These are phyloP conservation scores for Pseudozyma pruni DNA, from an alignment of 1,284 basidiomycete genomes.

Conservation along the genomic window DNA sequence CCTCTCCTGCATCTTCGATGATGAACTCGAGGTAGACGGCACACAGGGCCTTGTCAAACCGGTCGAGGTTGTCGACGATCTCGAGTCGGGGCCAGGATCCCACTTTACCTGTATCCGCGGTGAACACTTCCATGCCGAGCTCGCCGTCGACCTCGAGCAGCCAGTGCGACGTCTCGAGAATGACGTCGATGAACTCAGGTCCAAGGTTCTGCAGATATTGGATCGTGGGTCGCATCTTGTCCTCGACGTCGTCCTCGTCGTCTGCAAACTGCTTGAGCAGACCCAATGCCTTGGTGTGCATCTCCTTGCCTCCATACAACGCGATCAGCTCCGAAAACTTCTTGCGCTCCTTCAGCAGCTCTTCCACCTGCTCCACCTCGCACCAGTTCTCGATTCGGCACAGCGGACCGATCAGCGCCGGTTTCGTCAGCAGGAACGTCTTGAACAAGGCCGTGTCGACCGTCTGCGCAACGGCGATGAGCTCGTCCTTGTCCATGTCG, in stretches of 20 bases:
- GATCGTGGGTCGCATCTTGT: slow-evolving; percentile 84
- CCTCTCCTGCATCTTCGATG: slow-evolving; percentile 79
- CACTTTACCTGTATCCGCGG: slow-evolving; percentile 81
- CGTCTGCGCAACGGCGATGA: slow-evolving; percentile 80
- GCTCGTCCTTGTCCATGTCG: slow-evolving; percentile 51
- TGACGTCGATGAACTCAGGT: slow-evolving; percentile 55
- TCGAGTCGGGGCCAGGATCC: slow-evolving; percentile 72
- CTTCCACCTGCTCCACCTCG: slow-evolving; percentile 93
- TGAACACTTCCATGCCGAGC: slow-evolving; percentile 90
- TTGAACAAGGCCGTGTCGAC: slow-evolving; percentile 97
- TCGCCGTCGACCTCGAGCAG: slow-evolving; percentile 79
- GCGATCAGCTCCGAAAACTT: slow-evolving; percentile 91
- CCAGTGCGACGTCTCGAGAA: slow-evolving; percentile 76
- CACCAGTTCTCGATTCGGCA: slow-evolving; percentile 97
- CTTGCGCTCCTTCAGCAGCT: slow-evolving; percentile 82
- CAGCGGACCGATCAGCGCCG: slow-evolving; percentile 83
- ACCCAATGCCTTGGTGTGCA: slow-evolving; percentile 88
- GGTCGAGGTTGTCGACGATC: slow-evolving; percentile 73
- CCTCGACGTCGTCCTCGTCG: slow-evolving; percentile 81
- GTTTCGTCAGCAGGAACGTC: slow-evolving; percentile 85
- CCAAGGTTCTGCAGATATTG: slow-evolving; percentile 89
- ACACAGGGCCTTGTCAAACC: slow-evolving; percentile 74
- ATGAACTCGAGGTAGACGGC: slow-evolving; percentile 87
- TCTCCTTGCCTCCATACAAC: slow-evolving; percentile 91
- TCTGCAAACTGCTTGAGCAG: slow-evolving; percentile 76